Evolutionary conservation across 139 green algal genomes (phyloP).

Genomic region (Picochlorum sp.): DNA sequence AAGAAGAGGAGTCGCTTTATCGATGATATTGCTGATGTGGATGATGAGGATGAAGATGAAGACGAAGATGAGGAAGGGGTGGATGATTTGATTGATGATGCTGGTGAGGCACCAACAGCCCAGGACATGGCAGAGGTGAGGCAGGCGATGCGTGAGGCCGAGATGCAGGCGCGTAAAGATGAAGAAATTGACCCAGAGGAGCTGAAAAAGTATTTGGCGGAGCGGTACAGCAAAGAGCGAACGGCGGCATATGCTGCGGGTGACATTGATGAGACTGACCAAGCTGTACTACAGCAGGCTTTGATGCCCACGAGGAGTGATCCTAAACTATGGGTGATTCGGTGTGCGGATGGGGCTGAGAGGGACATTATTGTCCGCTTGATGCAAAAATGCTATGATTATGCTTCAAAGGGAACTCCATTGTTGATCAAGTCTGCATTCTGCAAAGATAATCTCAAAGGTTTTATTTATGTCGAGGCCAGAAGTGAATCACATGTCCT

Average conservation of each 20-base stretch:
- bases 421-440: constrained; percentile 87
- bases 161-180: constrained; percentile 18
- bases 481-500: constrained; percentile 81
- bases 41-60: constrained; percentile 76
- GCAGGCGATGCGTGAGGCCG: constrained; percentile 24
- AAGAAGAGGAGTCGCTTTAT: constrained; percentile 51
- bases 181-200: constrained; percentile 75
- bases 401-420: constrained; percentile 33
- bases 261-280: constrained; percentile 34
- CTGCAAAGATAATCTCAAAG: constrained; percentile 85
- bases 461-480: constrained; percentile 93
- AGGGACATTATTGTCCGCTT: constrained; percentile 54
- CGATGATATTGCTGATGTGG: constrained; percentile 81
- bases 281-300: constrained; percentile 76
- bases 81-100: constrained; percentile 69
- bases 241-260: not conserved
- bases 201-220: constrained; percentile 68
- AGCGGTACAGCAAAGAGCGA: constrained; percentile 47
- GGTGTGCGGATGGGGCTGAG: constrained; percentile 64
- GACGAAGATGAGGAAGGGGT: constrained; percentile 70
- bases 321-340: constrained; percentile 90
- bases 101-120: constrained; percentile 31
- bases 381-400: constrained; percentile 72
- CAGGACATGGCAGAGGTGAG: constrained; percentile 31
- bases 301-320: constrained; percentile 82